phyloP scores from a whole-genome alignment of 2,329 filamentous ascomycete genomes.

The Coniosporium tulheliwenetii region DNA sequence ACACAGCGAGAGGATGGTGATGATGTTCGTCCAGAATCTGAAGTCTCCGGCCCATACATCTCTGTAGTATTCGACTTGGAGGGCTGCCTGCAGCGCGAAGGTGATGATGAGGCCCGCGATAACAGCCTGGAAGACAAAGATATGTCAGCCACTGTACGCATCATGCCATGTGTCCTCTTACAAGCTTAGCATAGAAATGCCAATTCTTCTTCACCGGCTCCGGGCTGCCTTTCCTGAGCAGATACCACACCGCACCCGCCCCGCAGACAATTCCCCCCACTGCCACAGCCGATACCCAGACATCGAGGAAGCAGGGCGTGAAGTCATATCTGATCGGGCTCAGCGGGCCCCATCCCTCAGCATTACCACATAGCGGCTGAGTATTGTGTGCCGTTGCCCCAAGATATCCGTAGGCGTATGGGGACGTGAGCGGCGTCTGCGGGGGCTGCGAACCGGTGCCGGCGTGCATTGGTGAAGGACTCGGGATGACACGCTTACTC shows the following conservation, averaged over 20 bases:
- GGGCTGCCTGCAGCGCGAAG: constrained; percentile 53
- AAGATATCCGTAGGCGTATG: constrained; percentile 34
- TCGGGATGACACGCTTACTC: background rate
- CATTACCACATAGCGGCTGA: constrained; percentile 73
- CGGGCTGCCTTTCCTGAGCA: constrained; percentile 53
- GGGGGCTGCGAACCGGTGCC: background rate
- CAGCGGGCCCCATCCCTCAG: constrained; percentile 89
- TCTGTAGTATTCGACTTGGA: constrained; percentile 59
- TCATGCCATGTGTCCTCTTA: constrained; percentile 24
- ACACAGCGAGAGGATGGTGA: constrained; percentile 55
- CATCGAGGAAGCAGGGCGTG: constrained; percentile 92
- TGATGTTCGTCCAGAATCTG: constrained; percentile 65
- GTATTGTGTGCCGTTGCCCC: constrained; percentile 23
- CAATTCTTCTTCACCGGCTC: constrained; percentile 63
- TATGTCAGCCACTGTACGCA: constrained; percentile 3
- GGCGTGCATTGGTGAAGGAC: background rate
- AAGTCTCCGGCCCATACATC: constrained; percentile 66
- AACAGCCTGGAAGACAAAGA: constrained; percentile 31
- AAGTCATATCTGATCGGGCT: constrained; percentile 83
- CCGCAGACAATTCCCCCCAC: constrained; percentile 67
- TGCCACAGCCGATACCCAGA: constrained; percentile 68
- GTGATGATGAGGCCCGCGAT: constrained; percentile 53
- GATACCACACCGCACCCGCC: constrained; percentile 61
- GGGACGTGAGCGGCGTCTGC: background rate
- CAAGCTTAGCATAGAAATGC: constrained; percentile 89